A percentile compares a stretch with the other conserved stretches of the same genome.
Evolutionary conservation across 495 filamentous ascomycete species (phyloP).

Genomic region (Neurospora tetraspora): DNA sequence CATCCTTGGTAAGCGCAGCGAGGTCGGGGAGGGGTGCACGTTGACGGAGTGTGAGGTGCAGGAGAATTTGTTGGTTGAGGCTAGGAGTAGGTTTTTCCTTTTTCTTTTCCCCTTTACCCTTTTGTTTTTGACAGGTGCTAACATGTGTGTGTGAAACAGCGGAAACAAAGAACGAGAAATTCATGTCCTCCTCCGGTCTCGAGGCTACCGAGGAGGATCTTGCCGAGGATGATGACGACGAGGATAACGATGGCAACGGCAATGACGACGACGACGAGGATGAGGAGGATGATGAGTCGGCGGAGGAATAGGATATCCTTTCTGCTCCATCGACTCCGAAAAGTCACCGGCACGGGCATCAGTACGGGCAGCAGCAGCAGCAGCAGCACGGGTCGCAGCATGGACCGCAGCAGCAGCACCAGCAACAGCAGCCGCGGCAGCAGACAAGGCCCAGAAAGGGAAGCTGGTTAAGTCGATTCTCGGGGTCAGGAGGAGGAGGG

Average conservation of each 20-base stretch:
- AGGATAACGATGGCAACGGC: slow-evolving; percentile 15
- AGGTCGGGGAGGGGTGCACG: slow-evolving; percentile 63
- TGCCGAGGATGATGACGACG: slow-evolving; percentile 23
- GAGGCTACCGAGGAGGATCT: slow-evolving; percentile 50
- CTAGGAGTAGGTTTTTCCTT: slow-evolving; percentile 51
- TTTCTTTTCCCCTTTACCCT: slow-evolving; percentile 14
- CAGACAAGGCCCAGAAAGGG: not conserved
- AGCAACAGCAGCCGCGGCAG: not conserved
- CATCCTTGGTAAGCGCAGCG: slow-evolving; percentile 64
- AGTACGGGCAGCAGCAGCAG: not conserved
- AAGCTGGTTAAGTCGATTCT: not conserved
- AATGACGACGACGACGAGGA: slow-evolving; percentile 7
- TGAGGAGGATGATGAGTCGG: slow-evolving; percentile 3
- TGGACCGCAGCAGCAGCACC: not conserved
- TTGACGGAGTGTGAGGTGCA: slow-evolving; percentile 87
- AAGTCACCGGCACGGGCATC: not conserved
- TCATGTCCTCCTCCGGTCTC: slow-evolving; percentile 73
- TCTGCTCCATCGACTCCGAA: not conserved
- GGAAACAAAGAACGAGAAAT: slow-evolving; percentile 75
- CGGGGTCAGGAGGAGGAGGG: not conserved
- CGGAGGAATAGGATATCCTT: not conserved
- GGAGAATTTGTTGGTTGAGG: slow-evolving; percentile 71
- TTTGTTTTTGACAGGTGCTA: slow-evolving; percentile 1
- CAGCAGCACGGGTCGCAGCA: not conserved
- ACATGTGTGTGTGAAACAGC: slow-evolving; percentile 23